phyloP scores from a whole-genome alignment of 345 rosid species.

The Syzygium grande region DNA sequence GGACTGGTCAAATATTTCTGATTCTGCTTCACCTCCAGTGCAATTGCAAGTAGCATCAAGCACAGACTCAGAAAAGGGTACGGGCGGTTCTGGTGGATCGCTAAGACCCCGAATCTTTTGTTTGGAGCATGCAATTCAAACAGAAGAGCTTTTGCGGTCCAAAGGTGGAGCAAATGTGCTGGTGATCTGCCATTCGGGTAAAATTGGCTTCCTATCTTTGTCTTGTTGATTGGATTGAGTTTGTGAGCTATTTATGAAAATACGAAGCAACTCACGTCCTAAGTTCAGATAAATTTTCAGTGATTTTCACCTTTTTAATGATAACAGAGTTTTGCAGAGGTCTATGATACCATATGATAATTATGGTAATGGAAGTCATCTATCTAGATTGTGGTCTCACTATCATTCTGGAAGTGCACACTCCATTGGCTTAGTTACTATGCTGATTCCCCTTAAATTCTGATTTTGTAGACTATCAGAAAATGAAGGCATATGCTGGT shows the following conservation, averaged over 20 bases:
- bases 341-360: not conserved
- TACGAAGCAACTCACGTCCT: not conserved
- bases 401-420: not conserved
- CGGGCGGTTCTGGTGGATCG: conserved; percentile 46
- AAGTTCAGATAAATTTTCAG: not conserved
- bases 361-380: not conserved
- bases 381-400: not conserved
- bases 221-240: not conserved
- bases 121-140: conserved; percentile 82
- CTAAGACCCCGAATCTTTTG: conserved; percentile 90
- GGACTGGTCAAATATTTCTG: not conserved
- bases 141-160: conserved; percentile 54
- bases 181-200: conserved; percentile 96
- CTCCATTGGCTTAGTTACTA: not conserved
- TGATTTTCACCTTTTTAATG: not conserved
- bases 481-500: conserved; percentile 81
- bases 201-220: not conserved
- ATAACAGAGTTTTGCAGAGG: not conserved
- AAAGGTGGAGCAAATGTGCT: conserved; percentile 82
- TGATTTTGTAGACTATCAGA: conserved; percentile 74
- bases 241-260: not conserved
- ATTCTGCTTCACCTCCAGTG: conserved; percentile 14
- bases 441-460: not conserved
- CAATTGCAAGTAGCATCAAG: conserved; percentile 13
- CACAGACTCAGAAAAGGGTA: conserved; percentile 17